phyloP scores from a whole-genome alignment of 2,329 filamentous ascomycete species.

The Fusarium solani-melongenae region DNA sequence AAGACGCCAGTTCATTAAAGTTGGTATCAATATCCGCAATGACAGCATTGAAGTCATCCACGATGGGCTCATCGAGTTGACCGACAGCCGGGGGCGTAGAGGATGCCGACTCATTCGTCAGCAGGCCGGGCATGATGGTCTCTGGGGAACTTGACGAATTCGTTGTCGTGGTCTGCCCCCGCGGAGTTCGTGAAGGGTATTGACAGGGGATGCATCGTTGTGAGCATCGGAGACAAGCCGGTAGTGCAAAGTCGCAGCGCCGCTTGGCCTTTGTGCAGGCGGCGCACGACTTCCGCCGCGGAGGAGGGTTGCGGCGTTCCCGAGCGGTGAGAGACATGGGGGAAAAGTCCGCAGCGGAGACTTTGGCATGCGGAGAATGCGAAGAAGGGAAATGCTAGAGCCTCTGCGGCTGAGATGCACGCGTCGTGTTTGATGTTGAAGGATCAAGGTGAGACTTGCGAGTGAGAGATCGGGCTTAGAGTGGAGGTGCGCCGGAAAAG shows the following conservation, averaged over 20 bases:
- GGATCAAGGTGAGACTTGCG: neutral
- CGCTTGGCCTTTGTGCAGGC: constrained; percentile 68
- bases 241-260: constrained; percentile 63
- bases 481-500: constrained; percentile 28
- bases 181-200: constrained; percentile 50
- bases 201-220: constrained; percentile 60
- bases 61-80: neutral
- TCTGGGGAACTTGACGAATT: constrained; percentile 4
- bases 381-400: neutral
- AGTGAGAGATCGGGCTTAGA: neutral
- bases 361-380: neutral
- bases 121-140: constrained; percentile 12
- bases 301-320: constrained; percentile 58
- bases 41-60: constrained; percentile 30
- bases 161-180: neutral
- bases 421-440: neutral
- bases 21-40: constrained; percentile 28
- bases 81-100: constrained; percentile 1
- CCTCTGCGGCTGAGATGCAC: neutral
- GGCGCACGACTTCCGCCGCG: constrained; percentile 65
- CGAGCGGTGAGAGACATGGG: constrained; percentile 46
- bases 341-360: neutral
- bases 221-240: constrained; percentile 63
- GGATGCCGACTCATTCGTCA: constrained; percentile 14
- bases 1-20: constrained; percentile 12